Evolutionary conservation across 2,329 filamentous ascomycete genomes (phyloP).

Genomic region (Fusarium tjaetaba): DNA sequence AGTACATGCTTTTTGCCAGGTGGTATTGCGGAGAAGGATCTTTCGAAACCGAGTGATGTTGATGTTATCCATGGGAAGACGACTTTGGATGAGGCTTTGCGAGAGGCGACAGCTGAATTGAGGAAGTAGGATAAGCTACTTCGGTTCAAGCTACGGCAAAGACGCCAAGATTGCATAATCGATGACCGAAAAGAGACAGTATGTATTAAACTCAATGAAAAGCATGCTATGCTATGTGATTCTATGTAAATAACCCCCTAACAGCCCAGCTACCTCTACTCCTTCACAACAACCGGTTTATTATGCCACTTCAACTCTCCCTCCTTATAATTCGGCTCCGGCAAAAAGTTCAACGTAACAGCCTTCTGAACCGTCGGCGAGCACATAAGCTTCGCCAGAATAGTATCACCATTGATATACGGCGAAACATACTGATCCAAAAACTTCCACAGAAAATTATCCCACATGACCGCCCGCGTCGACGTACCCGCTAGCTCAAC

Average conservation of each 20-base stretch:
- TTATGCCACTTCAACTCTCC: conserved; percentile 23
- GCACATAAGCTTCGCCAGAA: conserved; percentile 25
- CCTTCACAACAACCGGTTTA: background rate
- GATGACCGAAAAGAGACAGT: background rate
- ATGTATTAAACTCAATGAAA: background rate
- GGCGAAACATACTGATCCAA: conserved; percentile 26
- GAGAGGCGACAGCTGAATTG: background rate
- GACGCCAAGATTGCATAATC: rapidly evolving
- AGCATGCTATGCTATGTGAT: background rate
- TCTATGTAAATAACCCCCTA: background rate
- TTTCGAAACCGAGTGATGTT: conserved; percentile 2
- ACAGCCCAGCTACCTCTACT: rapidly evolving
- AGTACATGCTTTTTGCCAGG: conserved; percentile 43
- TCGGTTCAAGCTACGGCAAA: too few relatives aligned
- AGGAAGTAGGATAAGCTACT: background rate
- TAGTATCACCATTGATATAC: conserved; percentile 22
- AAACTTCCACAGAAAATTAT: conserved; percentile 18
- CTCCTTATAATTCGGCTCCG: conserved; percentile 20
- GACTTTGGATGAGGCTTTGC: conserved; percentile 29
- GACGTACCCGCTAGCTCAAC: conserved; percentile 14
- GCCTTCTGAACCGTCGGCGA: conserved; percentile 23
- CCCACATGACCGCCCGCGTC: conserved; percentile 24
- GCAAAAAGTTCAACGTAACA: conserved; percentile 23
- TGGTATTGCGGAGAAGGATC: conserved; percentile 36
- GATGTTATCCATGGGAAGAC: conserved; percentile 39